These are phyloP conservation scores for Candida tibetensis DNA, from an alignment of 805 yeast genomes.

Conservation along the genomic window DNA sequence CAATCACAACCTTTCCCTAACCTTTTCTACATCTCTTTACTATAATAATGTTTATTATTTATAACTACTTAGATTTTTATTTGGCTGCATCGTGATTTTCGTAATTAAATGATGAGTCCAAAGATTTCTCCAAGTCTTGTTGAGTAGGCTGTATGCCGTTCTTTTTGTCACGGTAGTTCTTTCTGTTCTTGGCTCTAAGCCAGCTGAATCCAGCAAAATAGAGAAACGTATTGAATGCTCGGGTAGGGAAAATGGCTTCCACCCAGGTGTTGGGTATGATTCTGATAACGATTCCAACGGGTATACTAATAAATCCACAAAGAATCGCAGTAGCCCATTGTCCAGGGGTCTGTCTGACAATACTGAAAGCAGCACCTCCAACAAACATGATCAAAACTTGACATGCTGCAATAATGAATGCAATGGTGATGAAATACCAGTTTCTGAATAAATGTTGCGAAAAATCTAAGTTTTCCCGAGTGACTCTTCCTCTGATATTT, in stretches of 20 bases:
- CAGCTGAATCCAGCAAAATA: constrained; percentile 38
- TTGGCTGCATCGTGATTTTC: too few relatives aligned
- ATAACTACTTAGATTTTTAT: too few relatives aligned
- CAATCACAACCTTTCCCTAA: too few relatives aligned
- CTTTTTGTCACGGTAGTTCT: constrained; percentile 13
- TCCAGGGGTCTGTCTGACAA: constrained; percentile 72
- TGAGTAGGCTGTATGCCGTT: constrained; percentile 2
- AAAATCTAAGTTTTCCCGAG: constrained; percentile 70
- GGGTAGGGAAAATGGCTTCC: constrained; percentile 60
- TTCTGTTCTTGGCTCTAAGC: constrained; percentile 28
- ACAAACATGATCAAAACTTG: constrained; percentile 92
- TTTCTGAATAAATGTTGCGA: constrained; percentile 80
- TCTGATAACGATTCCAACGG: constrained; percentile 74
- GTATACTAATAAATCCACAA: constrained; percentile 78
- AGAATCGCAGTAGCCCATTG: constrained; percentile 89
- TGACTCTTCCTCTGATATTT: constrained; percentile 55
- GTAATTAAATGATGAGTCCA: too few relatives aligned
- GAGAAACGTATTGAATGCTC: constrained; percentile 39
- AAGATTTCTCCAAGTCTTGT: constrained; percentile 1
- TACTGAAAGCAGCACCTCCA: constrained; percentile 94
- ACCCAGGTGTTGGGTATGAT: constrained; percentile 81
- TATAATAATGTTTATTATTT: too few relatives aligned
- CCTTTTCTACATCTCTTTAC: too few relatives aligned
- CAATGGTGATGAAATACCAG: constrained; percentile 74
- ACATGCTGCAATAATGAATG: constrained; percentile 71